phyloP scores from a whole-genome alignment of 164 flowering plant genomes.

The Cinnamomum chago region DNA sequence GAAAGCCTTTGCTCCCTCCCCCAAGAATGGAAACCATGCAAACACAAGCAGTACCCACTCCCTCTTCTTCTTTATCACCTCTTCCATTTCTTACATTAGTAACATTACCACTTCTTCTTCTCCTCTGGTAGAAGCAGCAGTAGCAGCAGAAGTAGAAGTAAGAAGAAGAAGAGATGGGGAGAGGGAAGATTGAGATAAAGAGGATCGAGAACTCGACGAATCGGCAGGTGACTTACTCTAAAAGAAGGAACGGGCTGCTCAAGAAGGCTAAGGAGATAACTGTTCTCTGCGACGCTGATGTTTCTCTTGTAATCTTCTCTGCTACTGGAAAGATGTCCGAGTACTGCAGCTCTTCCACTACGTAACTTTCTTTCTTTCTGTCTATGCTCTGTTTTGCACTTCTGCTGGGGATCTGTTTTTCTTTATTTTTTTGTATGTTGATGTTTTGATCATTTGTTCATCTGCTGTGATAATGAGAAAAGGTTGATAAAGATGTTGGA shows the following conservation, averaged over 20 bases:
- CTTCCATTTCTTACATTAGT: too few species aligned
- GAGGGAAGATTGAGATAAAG: slow-evolving; percentile 5
- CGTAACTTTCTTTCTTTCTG: not conserved
- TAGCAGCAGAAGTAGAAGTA: not conserved
- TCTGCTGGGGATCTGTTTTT: not conserved
- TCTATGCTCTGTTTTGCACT: not conserved
- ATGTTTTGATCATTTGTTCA: not conserved
- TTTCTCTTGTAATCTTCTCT: slow-evolving; percentile 6
- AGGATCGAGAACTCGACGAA: slow-evolving; percentile 8
- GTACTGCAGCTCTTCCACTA: slow-evolving; percentile 4
- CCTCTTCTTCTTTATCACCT: too few species aligned
- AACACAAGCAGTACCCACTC: too few species aligned
- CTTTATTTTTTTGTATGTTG: too few species aligned
- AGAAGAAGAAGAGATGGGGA: not conserved
- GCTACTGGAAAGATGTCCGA: slow-evolving; percentile 7
- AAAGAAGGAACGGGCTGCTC: slow-evolving; percentile 3
- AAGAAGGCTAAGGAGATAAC: slow-evolving; percentile 9
- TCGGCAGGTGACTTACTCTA: slow-evolving; percentile 6
- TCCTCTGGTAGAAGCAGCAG: not conserved
- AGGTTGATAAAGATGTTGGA: slow-evolving; percentile 58
- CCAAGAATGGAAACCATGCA: too few species aligned
- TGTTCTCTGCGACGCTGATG: slow-evolving; percentile 1
- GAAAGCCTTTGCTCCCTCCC: too few species aligned
- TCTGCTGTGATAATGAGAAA: not conserved
- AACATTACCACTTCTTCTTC: too few species aligned